Evolutionary conservation across 169 alveolate genomes (phyloP), one percentile per base, ranked within the genome.

Genomic region (Toxoplasma gondii): DNA sequence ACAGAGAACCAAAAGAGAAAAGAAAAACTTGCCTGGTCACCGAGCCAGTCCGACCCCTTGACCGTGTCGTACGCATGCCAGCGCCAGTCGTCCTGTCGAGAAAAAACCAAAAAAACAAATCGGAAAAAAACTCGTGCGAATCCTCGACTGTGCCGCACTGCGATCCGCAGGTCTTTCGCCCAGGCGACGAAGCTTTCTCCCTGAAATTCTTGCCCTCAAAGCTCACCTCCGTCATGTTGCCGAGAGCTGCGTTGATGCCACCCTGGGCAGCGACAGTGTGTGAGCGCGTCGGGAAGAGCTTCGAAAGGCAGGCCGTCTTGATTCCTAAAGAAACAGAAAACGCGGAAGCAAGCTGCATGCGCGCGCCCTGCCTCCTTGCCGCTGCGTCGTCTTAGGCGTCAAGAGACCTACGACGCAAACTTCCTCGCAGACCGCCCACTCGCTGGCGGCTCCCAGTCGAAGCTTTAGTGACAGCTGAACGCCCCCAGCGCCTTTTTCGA

Each of bases 181-280:
- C 67, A 53, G 67, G 67, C 67, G 27, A 12, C 67, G 67, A 9
- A 12, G 19, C 19, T 19, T 53, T 53, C 67, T 53, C 27, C 67
- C 19, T 53, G 19, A 53, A 53, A 53, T 53, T 9, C 9, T 12
- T 9, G 19, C 64, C 0, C 99, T 99, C 97, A 96, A 98, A 58
- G 38, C 53, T 99, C 90, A 98, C 99, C 93, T 98, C 99, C 4
- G 98, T 97, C 99, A 98, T 98, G 96, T 99, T 99, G 24, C 99
- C 99, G 29, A 98, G 96, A 2, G 99, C 99, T 36, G 99, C 99
- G 93, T 98, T 98, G 92, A 98, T 97, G 44, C 99, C 99, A 64
- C 99, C 98, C 96, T 99, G 99, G 4, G 99, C 99, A 12, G 99
- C 99, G 70, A 99, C 99, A 10, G 99, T 99, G 97, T 99, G 99